A percentile compares a stretch with the other conserved stretches of the same genome.
Conservation (phyloP, 306 rosid genomes). For the Glycine latifolia region DNA sequence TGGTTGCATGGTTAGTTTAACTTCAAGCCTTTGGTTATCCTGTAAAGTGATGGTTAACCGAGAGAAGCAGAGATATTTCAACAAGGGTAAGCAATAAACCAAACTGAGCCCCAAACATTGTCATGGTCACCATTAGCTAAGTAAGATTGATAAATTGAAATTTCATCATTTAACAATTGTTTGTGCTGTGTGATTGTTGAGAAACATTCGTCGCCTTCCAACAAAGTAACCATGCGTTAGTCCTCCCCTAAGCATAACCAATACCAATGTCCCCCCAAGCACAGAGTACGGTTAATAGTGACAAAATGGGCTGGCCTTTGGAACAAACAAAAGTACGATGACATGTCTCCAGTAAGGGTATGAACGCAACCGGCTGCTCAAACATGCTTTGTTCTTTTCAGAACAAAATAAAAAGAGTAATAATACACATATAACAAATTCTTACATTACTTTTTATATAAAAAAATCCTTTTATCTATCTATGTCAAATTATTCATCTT, state of each 20-base stretch:
- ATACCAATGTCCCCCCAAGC: slow-evolving; percentile 22
- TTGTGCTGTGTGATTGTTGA: slow-evolving; percentile 25
- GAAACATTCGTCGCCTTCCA: slow-evolving; percentile 39
- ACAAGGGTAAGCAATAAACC: too few relatives aligned
- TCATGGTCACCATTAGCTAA: not conserved
- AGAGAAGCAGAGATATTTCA: too few relatives aligned
- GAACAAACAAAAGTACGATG: slow-evolving; percentile 40
- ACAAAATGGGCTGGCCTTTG: slow-evolving; percentile 45
- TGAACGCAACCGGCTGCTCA: slow-evolving; percentile 30
- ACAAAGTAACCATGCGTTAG: not conserved
- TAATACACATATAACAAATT: not conserved
- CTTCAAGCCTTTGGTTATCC: slow-evolving; percentile 6
- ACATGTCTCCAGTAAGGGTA: slow-evolving; percentile 35
- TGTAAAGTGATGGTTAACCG: not conserved
- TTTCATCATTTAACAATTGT: not conserved
- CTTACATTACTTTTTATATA: not conserved
- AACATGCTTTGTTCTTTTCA: not conserved
- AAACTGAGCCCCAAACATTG: too few relatives aligned
- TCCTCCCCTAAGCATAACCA: not conserved
- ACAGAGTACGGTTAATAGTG: slow-evolving; percentile 39
- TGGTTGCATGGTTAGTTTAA: not conserved
- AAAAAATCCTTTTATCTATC: not conserved
- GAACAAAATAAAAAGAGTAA: not conserved
- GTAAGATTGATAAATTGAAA: slow-evolving; percentile 4
- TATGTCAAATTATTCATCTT: not conserved